Base-by-base conservation (phyloP, 805 yeast species). In the Blastobotrys robertii region DNA sequence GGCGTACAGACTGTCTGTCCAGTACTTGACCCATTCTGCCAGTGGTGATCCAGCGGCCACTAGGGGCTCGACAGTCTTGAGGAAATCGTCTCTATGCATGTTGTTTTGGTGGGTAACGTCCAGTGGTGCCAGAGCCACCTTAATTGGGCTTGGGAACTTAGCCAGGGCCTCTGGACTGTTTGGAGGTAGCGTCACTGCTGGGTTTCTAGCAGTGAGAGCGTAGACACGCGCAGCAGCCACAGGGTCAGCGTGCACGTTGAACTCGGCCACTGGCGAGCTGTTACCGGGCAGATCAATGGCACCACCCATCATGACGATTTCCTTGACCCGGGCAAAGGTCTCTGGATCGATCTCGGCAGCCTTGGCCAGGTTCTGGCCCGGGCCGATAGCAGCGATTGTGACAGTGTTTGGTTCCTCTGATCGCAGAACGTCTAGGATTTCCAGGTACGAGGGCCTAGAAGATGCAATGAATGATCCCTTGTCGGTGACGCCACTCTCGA, bases 181-280 rank as follows among this genome's bases (percentile, higher is more conserved):
- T 7, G 52, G 48, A 6, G 68, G 68, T 40, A 57, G 45, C 10
- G 62, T 56, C 25, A 47, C 45, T 16, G 34, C 32, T 4, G 68
- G 66, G 38, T 48, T 29, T 4, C 28, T 37, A 6, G 63, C 48
- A 1, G 66, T 59, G 15, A 63, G 54, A 2, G 67, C 59, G 34
- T 58, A 61, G 3, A 66, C 59, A 10, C 54, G 51, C 1, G 68
- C 66, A 2, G 69, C 65, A 1, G 70, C 70, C 12, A 59, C 43
- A 2, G 69, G 64, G 42, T 67, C 71, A 2, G 70, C 60, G 41
- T 50, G 64, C 13, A 65, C 63, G 44, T 67, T 67, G 57, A 66
- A 67, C 49, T 67, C 71, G 4, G 69, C 70, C 6, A 50, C 32
- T 3, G 71, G 70, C 4, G 67, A 62, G 45, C 63, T 60, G 45